These are phyloP conservation scores for Nannizzia gypsea DNA, from an alignment of 2,329 filamentous ascomycete species.

Conservation along the genomic window DNA sequence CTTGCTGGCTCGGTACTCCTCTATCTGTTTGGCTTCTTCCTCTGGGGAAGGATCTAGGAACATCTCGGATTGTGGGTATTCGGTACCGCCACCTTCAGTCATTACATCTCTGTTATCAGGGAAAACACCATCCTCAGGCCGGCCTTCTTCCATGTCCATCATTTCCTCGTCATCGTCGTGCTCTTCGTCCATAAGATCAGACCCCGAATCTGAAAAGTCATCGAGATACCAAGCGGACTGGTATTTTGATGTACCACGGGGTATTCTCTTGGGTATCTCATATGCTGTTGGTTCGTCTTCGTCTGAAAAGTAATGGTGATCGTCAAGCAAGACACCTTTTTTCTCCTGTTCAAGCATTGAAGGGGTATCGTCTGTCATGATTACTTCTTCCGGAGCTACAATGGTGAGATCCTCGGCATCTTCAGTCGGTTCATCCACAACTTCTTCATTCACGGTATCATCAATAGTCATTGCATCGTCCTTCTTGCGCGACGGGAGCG, in stretches of 20 bases:
- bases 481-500: conserved; percentile 45
- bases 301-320: conserved; percentile 96
- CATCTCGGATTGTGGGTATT: conserved; percentile 88
- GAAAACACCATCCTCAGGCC: conserved; percentile 73
- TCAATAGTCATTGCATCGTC: conserved; percentile 58
- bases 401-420: conserved; percentile 75
- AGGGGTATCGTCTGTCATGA: conserved; percentile 57
- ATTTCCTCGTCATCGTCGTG: conserved; percentile 48
- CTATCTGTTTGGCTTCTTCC: conserved; percentile 72
- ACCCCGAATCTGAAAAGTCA: conserved; percentile 71
- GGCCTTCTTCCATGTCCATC: conserved; percentile 41
- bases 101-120: conserved; percentile 41
- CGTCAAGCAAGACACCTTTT: conserved; percentile 86
- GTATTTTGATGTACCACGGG: conserved; percentile 84
- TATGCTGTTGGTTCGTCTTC: conserved; percentile 60
- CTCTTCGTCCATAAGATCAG: conserved; percentile 65
- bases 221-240: conserved; percentile 89
- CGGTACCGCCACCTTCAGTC: conserved; percentile 69
- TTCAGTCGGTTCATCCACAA: conserved; percentile 60
- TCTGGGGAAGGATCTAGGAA: conserved; percentile 70
- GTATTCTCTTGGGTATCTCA: conserved; percentile 58
- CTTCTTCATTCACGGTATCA: conserved; percentile 33
- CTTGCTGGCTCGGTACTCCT: conserved; percentile 66
- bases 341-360: conserved; percentile 45
- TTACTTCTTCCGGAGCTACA: conserved; percentile 73